Evolutionary conservation across 2,329 filamentous ascomycete genomes (phyloP), one percentile per base, ranked within the genome.

Genomic region (Fusarium burgessii): DNA sequence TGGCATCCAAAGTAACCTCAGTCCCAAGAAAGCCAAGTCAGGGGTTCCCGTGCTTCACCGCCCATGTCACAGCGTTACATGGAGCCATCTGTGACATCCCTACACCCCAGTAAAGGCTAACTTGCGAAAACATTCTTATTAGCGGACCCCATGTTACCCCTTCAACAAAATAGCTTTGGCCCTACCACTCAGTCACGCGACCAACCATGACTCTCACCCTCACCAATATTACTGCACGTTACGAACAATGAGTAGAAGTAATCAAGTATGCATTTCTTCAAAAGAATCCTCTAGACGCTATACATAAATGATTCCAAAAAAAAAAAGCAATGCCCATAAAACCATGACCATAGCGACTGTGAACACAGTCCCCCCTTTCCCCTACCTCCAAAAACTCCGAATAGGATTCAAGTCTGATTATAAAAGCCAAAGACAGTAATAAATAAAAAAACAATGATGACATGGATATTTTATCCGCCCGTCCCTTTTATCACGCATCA

Each of bases 401-500:
- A 43, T 57, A 64, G 45, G 25, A 17, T 15, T 38, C 8, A 36
- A 38, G 33, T 33, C 32, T 58, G 45, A 27, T 42, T 35, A 29
- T 23, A n/a, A 38, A 40, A 38, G n/a, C 38, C 38, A 40, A 20
- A 11, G 43, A 42, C 13, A 45, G n/a, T n/a, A 25, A 33, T 66
- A 43, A 46, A 41, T n/a, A 49, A n/a, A 42, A 50, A n/a, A 46
- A 65, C 29, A 29, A 47, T 45, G 42, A 59, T 35, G 43, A 58
- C 38, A 60, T 36, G 25, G 60, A 25, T 36, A 27, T 58, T 55
- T 50, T 51, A 51, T 51, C 47, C 32, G 47, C 49, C 56, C 33
- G 40, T 38, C 61, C 55, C 25, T 66, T 66, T 41, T 66, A 66
- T 66, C 38, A 60, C 65, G 46, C 50, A 57, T 58, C 51, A 52